phyloP scores from a whole-genome alignment of 2,329 filamentous ascomycete genomes.

The Leptoxyphium fumago region DNA sequence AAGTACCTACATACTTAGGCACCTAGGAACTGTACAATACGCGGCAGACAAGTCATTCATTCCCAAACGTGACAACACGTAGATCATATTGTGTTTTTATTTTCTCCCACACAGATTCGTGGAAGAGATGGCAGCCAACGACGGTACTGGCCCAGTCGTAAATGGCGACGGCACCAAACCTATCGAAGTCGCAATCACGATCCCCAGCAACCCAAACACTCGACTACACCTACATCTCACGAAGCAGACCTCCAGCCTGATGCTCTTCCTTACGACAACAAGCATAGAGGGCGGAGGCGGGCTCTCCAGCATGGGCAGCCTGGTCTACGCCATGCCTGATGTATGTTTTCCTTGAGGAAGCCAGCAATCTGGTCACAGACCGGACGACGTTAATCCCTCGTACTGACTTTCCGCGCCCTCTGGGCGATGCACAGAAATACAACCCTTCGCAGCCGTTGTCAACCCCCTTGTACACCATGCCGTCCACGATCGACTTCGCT shows the following conservation, averaged over 20 bases:
- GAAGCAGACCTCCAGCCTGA: conserved; percentile 34
- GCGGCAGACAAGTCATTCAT: too few relatives aligned
- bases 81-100: too few relatives aligned
- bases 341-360: conserved; percentile 34
- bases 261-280: conserved; percentile 44
- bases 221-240: conserved; percentile 45
- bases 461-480: conserved; percentile 63
- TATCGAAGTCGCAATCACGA: conserved; percentile 40
- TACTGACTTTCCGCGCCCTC: neutral
- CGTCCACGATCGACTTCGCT: conserved; percentile 72
- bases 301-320: conserved; percentile 55
- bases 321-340: conserved; percentile 87
- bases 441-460: conserved; percentile 48
- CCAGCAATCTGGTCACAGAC: neutral
- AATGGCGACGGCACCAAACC: conserved; percentile 25
- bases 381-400: neutral
- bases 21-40: too few relatives aligned
- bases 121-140: neutral
- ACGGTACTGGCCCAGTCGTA: neutral
- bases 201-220: conserved; percentile 42
- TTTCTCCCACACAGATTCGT: neutral
- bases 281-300: conserved; percentile 28
- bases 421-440: conserved; percentile 23
- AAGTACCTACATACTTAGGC: too few relatives aligned
- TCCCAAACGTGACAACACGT: too few relatives aligned